A percentile compares a stretch with the other conserved stretches of the same genome.
phyloP scores from a whole-genome alignment of 805 yeast genomes.

The Lipomyces orientalis region DNA sequence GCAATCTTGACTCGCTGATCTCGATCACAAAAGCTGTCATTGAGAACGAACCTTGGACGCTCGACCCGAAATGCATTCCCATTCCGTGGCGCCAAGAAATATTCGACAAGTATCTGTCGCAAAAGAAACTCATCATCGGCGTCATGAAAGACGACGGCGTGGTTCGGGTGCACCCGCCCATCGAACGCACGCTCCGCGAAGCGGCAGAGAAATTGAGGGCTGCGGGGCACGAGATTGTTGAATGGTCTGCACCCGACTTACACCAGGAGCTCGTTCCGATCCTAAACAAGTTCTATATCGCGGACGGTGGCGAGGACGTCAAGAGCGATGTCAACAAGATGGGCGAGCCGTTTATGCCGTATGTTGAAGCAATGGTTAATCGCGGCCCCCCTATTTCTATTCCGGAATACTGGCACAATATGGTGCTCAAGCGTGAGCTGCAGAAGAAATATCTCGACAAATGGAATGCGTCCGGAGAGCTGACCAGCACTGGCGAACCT shows the following conservation, averaged over 20 bases:
- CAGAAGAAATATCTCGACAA: constrained; percentile 51
- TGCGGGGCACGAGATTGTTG: constrained; percentile 62
- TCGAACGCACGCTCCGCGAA: constrained; percentile 57
- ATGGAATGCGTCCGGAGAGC: constrained; percentile 50
- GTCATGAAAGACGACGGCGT: constrained; percentile 53
- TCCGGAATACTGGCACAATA: constrained; percentile 46
- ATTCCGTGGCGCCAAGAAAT: constrained; percentile 55
- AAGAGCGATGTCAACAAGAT: constrained; percentile 45
- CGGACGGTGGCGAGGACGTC: constrained; percentile 54
- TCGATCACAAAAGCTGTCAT: constrained; percentile 50
- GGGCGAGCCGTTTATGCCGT: constrained; percentile 54
- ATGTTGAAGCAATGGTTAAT: constrained; percentile 48
- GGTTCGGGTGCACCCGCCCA: constrained; percentile 62
- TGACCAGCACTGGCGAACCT: constrained; percentile 49
- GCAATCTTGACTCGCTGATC: constrained; percentile 50
- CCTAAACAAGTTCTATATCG: constrained; percentile 49
- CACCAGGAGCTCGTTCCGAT: constrained; percentile 47
- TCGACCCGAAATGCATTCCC: constrained; percentile 58
- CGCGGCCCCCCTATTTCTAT: constrained; percentile 46
- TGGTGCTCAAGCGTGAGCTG: constrained; percentile 44
- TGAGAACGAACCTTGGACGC: constrained; percentile 52
- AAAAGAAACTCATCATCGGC: constrained; percentile 53
- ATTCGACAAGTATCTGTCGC: constrained; percentile 32
- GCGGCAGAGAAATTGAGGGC: constrained; percentile 59
- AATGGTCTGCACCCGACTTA: constrained; percentile 51